Evolutionary conservation across 805 yeast species (phyloP), one percentile per base, ranked within the genome.

Genomic region (Starmerella bombi): DNA sequence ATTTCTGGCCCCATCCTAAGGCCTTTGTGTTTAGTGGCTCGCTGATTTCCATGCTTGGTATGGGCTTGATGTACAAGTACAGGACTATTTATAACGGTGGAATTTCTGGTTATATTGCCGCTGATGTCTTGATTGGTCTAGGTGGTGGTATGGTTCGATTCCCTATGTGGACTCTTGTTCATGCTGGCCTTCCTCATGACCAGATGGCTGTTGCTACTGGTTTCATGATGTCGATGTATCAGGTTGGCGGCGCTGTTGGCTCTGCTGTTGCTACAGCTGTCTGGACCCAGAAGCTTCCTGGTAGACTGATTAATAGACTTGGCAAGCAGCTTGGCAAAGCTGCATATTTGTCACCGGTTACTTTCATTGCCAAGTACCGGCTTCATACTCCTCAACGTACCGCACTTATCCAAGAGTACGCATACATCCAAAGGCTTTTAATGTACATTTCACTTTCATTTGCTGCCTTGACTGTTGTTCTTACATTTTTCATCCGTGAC

Each of bases 81-180:
- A 67, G 85, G 56, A 70, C 68, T 25, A 73, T 74, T 36, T 65
- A 59, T 40, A 58, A 45, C 3, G 48, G 48, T 27, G 45, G 60
- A 31, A 60, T 65, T 35, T 50, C 65, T 32, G 85, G 84, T 48
- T 65, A 77, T 45, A 73, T 80, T 56, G 85, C 78, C 12, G 71
- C 78, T 5, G 65, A 73, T 48, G 71, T 76, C 54, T 53, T 79
- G 17, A 58, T 76, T 51, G 86, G 86, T 50, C 67, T 80, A 42
- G 85, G 83, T 51, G 81, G 81, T 34, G 82, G 82, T 21, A 72
- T 78, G 58, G 74, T 77, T 63, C 74, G 80, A 10, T 76, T 74
- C 53, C 67, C 79, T 5, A 66, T 73, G n/a, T 79, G 73, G 54
- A 74, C 73, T 4, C 67, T 80, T 32, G 69, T 74, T 44, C 75